These are phyloP conservation scores for Colletotrichum lini DNA, from an alignment of 2,329 filamentous ascomycete genomes.

Conservation along the genomic window DNA sequence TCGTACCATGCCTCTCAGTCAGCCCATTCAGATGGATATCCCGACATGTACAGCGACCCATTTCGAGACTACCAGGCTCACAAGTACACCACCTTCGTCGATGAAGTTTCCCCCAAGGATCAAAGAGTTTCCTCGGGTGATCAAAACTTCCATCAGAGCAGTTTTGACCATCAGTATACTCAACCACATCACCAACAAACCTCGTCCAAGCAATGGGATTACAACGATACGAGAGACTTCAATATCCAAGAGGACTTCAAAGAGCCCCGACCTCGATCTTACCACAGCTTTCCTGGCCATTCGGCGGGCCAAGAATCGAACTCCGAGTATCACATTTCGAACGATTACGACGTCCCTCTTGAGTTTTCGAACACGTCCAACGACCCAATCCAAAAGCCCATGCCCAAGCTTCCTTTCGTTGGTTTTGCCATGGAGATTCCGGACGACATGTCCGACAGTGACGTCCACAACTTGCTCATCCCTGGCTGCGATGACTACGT, in stretches of 20 bases:
- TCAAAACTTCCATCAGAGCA: background rate
- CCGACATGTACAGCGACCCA: background rate
- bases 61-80: background rate
- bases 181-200: background rate
- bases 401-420: conserved; percentile 9
- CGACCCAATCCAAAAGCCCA: conserved; percentile 4
- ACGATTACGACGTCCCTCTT: background rate
- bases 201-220: background rate
- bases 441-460: conserved; percentile 34
- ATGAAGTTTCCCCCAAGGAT: background rate
- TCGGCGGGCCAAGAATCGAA: background rate
- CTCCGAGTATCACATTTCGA: background rate
- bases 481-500: conserved; percentile 39
- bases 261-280: background rate
- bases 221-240: background rate
- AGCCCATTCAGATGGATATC: background rate
- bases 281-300: background rate
- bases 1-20: background rate
- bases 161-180: background rate
- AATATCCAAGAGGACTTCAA: background rate
- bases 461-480: conserved; percentile 37
- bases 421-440: conserved; percentile 39
- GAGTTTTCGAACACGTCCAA: conserved; percentile 9
- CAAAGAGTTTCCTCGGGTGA: background rate
- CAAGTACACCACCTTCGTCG: background rate